A percentile compares a stretch with the other conserved stretches of the same genome.
Evolutionary conservation across 2,329 filamentous ascomycete genomes (phyloP).

Genomic region (Colletotrichum karsti): DNA sequence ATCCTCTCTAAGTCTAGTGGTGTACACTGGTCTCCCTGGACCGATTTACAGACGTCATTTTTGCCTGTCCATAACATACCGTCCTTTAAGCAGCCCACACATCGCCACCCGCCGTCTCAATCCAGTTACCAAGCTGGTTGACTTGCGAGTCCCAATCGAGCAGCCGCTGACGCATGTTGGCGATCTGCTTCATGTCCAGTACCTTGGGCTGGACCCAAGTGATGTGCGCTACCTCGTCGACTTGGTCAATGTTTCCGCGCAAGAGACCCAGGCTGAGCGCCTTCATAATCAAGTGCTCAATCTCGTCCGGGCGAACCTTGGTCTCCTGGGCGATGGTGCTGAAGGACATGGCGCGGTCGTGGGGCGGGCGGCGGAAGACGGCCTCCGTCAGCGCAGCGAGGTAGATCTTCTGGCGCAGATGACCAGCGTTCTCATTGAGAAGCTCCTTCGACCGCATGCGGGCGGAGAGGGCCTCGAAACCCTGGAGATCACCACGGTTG

Average conservation of each 20-base stretch:
- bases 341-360: slow-evolving; percentile 95
- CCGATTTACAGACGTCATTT: slow-evolving; percentile 6
- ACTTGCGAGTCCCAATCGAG: slow-evolving; percentile 97
- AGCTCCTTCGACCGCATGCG: slow-evolving; percentile 84
- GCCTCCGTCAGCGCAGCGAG: slow-evolving; percentile 95
- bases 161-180: slow-evolving; percentile 86
- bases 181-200: slow-evolving; percentile 93
- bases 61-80: neutral
- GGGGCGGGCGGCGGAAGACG: slow-evolving; percentile 93
- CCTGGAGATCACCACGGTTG: slow-evolving; percentile 91
- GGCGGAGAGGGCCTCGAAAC: slow-evolving; percentile 83
- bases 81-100: slow-evolving; percentile 83
- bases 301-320: slow-evolving; percentile 89
- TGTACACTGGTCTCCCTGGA: slow-evolving; percentile 24
- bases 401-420: slow-evolving; percentile 97
- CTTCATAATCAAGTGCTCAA: slow-evolving; percentile 99
- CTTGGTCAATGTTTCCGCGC: slow-evolving; percentile 94
- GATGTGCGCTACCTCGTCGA: slow-evolving; percentile 91
- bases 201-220: slow-evolving; percentile 99
- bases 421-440: slow-evolving; percentile 80
- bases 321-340: slow-evolving; percentile 88
- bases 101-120: slow-evolving; percentile 91
- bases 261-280: slow-evolving; percentile 93
- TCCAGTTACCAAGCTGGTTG: slow-evolving; percentile 96
- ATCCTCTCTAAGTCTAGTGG: slow-evolving; percentile 25